Evolutionary conservation across 2,329 filamentous ascomycete species (phyloP), one percentile per base, ranked within the genome.

Genomic region (Apiospora marii): DNA sequence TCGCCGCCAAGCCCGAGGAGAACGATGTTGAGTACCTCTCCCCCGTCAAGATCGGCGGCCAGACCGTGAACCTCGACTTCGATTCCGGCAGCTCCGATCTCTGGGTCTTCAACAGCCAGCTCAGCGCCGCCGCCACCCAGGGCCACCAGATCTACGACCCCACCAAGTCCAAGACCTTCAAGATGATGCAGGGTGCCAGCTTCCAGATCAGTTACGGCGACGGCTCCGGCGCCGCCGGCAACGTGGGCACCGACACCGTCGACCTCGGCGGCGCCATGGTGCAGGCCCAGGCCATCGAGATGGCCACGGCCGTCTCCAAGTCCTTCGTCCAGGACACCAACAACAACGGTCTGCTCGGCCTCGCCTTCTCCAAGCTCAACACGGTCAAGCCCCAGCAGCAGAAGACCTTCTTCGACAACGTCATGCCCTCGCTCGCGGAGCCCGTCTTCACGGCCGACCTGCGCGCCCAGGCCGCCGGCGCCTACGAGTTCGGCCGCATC

Each of bases 401-500:
- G 70, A 81, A 80, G 75, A 82, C 80, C 6, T 83, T 81, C 74
- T 80, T 83, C 72, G 80, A 82, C 71, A 82, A 79, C 48, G 76
- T 80, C 67, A 77, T 75, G 76, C 58, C 73, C 0, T 75, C 76
- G 16, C 77, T 83, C 27, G 76, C 75, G 5, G 74, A 79, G 61
- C 80, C 81, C 58, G 19, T 83, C 41, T 83, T 82, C 74, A 81
- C 81, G 1, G 81, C 81, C 5, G 79, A 83, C 70, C 78, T 83
- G 22, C 77, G 79, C 46, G 72, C 78, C 8, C 75, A 77, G 27
- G 77, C 76, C 49, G 75, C 78, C n/a, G 83, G 83, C 44, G 78
- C 78, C n/a, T 84, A 84, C 74, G 81, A 82, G 71, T 84, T 84
- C 70, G 83, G 83, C 24, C 75, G 71, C 69, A 78, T 84, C 49